Percentiles rank a stretch among this genome's conserved stretches.
Conservation (phyloP, 208 protist species). For the Trypanosoma conorhini region DNA sequence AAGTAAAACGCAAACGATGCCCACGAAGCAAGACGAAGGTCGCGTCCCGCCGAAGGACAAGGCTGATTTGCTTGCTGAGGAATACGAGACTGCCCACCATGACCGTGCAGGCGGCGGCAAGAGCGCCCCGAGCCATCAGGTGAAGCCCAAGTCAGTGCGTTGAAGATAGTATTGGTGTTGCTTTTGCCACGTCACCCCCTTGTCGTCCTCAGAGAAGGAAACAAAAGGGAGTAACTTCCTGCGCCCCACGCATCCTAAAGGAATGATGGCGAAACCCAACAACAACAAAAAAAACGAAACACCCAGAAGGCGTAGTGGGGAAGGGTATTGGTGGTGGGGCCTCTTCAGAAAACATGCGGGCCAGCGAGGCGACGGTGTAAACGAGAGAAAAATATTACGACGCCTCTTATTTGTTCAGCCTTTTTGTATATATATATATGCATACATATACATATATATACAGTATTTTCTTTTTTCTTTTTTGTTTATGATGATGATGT, state of each 20-base stretch:
- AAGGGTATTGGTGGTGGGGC: background rate
- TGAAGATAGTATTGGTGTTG: background rate
- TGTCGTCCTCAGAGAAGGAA: background rate
- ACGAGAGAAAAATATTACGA: background rate
- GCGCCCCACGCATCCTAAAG: background rate
- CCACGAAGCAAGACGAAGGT: slow-evolving; percentile 47
- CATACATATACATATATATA: too few species aligned
- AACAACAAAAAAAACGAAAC: slow-evolving; percentile 15
- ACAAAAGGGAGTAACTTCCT: slow-evolving; percentile 1
- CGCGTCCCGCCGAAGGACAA: slow-evolving; percentile 73
- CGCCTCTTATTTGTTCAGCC: background rate
- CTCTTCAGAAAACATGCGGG: background rate
- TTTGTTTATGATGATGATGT: too few species aligned
- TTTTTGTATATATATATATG: too few species aligned
- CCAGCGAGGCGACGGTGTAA: background rate
- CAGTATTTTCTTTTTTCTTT: too few species aligned
- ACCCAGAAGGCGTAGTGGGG: background rate
- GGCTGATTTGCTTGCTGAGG: slow-evolving; percentile 65
- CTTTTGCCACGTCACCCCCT: background rate
- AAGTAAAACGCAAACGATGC: slow-evolving; percentile 17
- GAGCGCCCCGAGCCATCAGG: slow-evolving; percentile 69
- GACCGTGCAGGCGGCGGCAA: slow-evolving; percentile 77
- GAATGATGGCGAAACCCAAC: slow-evolving; percentile 1
- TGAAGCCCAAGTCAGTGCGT: slow-evolving; percentile 86
- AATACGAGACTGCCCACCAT: slow-evolving; percentile 82